Conservation (phyloP, 176 grass and related monocot species). For the Alloteropsis semialata region DNA sequence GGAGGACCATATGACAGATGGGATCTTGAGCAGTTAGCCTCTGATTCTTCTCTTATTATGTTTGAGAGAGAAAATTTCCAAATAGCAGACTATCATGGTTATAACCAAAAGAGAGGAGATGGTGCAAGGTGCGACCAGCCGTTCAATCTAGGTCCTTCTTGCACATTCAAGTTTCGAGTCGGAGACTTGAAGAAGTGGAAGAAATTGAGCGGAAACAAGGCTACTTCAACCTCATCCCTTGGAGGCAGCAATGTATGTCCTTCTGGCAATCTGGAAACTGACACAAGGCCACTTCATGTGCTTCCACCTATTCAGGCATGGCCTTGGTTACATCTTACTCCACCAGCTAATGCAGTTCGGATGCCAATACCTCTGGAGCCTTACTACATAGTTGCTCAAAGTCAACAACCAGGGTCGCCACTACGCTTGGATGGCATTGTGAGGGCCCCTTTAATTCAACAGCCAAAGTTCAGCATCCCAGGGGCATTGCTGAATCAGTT, state of each 20-base stretch:
- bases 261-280: not conserved
- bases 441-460: not conserved
- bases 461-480: not conserved
- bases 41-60: slow-evolving; percentile 29
- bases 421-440: not conserved
- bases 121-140: slow-evolving; percentile 29
- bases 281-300: not conserved
- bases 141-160: slow-evolving; percentile 40
- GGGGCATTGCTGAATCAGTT: not conserved
- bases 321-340: not conserved
- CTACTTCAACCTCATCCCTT: slow-evolving; percentile 1
- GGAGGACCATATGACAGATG: slow-evolving; percentile 28
- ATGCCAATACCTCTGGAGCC: not conserved
- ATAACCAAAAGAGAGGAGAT: slow-evolving; percentile 68
- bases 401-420: not conserved
- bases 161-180: slow-evolving; percentile 48
- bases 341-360: not conserved
- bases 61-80: slow-evolving; percentile 13
- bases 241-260: not conserved
- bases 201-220: not conserved
- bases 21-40: slow-evolving; percentile 44
- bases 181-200: slow-evolving; percentile 24
- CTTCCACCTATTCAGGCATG: not conserved
- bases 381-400: not conserved
- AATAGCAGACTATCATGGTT: slow-evolving; percentile 53